Conservation (phyloP, 1,284 basidiomycete species). For the Rhodotorula sp. region DNA sequence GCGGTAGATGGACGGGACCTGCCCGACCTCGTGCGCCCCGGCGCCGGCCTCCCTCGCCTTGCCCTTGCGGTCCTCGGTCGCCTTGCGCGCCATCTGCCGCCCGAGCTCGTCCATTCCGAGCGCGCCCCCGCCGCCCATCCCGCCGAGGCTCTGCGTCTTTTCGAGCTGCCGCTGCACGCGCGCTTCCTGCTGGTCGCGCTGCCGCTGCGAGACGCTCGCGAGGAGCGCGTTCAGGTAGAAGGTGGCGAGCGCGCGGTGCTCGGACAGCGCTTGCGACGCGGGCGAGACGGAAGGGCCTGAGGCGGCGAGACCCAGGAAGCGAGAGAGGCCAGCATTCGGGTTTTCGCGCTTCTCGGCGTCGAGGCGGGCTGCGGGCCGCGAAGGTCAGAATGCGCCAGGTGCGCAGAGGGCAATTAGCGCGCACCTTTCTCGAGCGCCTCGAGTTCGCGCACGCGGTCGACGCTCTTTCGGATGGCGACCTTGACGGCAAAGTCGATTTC, state of each 20-base stretch:
- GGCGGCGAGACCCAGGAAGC: slow-evolving; percentile 53
- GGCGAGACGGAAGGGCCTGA: slow-evolving; percentile 65
- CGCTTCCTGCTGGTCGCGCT: slow-evolving; percentile 85
- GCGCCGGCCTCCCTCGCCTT: neutral
- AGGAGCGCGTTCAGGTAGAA: slow-evolving; percentile 80
- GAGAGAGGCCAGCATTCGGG: slow-evolving; percentile 50
- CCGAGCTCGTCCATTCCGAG: slow-evolving; percentile 35
- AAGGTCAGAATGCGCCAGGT: neutral
- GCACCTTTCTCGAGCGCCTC: slow-evolving; percentile 79
- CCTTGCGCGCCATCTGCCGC: slow-evolving; percentile 17
- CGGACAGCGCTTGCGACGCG: slow-evolving; percentile 67
- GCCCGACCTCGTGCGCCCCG: neutral
- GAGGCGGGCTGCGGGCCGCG: slow-evolving; percentile 30
- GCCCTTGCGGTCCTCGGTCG: slow-evolving; percentile 54
- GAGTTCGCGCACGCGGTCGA: slow-evolving; percentile 79
- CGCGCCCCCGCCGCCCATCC: slow-evolving; percentile 36
- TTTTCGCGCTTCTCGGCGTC: slow-evolving; percentile 35
- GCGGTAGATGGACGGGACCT: slow-evolving; percentile 25
- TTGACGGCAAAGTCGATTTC: slow-evolving; percentile 87
- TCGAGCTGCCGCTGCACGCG: slow-evolving; percentile 78
- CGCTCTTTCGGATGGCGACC: slow-evolving; percentile 74
- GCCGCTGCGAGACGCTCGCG: slow-evolving; percentile 70
- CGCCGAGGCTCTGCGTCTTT: slow-evolving; percentile 72
- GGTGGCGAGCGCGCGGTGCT: slow-evolving; percentile 78
- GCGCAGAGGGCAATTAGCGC: slow-evolving; percentile 44